Percentiles rank a stretch among this genome's conserved stretches.
phyloP scores from a whole-genome alignment of 148 eudicot genomes.

The Cornus controversa region DNA sequence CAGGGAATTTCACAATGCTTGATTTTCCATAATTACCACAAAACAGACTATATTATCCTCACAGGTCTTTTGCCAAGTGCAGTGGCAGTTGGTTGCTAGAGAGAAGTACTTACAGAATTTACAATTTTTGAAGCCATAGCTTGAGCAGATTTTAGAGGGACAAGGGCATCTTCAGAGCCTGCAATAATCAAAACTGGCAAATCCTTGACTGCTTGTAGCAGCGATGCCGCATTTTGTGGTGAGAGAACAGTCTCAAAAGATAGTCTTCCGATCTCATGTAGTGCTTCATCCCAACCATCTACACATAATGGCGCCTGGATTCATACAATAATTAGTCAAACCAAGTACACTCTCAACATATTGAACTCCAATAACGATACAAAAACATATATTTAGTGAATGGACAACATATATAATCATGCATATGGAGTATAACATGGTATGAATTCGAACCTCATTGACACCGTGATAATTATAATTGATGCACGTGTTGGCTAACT shows the following conservation, averaged over 20 bases:
- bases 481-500: no score
- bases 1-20: neutral
- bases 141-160: slow-evolving; percentile 75
- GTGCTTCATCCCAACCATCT: slow-evolving; percentile 98
- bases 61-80: neutral
- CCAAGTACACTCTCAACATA: neutral
- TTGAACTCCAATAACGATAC: neutral
- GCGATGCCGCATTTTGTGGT: slow-evolving; percentile 52
- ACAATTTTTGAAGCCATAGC: slow-evolving; percentile 83
- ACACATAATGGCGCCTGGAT: slow-evolving; percentile 83
- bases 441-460: no score
- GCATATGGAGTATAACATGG: neutral
- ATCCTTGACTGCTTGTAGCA: slow-evolving; percentile 66
- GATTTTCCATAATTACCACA: no score
- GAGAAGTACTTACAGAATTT: slow-evolving; percentile 75
- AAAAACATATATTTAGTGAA: neutral
- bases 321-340: slow-evolving; percentile 2
- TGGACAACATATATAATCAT: neutral
- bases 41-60: no score
- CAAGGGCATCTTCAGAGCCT: slow-evolving; percentile 92
- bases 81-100: no score
- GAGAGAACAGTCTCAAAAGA: slow-evolving; percentile 79
- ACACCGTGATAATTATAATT: no score
- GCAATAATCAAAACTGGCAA: slow-evolving; percentile 78
- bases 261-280: slow-evolving; percentile 86